phyloP scores from a whole-genome alignment of 257 asterid species.

The Misopates orontium region DNA sequence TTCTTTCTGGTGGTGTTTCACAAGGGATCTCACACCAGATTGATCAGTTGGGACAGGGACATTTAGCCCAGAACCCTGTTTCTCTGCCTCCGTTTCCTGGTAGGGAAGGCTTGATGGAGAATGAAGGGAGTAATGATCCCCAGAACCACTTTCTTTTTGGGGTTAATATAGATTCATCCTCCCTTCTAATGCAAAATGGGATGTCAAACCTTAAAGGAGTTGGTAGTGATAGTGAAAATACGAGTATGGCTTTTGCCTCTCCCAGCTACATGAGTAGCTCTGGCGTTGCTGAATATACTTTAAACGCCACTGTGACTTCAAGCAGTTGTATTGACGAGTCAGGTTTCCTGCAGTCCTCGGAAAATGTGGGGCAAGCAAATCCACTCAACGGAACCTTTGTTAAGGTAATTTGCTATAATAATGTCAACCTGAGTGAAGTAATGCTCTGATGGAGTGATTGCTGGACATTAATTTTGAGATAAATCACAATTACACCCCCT shows the following conservation, averaged over 20 bases:
- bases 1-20: constrained; percentile 33
- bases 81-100: constrained; percentile 79
- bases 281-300: constrained; percentile 48
- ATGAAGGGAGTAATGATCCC: constrained; percentile 56
- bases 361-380: constrained; percentile 45
- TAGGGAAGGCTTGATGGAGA: constrained; percentile 56
- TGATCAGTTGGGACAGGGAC: constrained; percentile 40
- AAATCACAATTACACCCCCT: too few relatives aligned
- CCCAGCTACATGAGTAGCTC: constrained; percentile 53
- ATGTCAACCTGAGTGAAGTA: background rate
- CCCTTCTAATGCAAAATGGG: constrained; percentile 54
- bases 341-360: constrained; percentile 45
- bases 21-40: constrained; percentile 31
- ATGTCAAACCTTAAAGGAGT: constrained; percentile 53
- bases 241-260: constrained; percentile 43
- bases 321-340: constrained; percentile 53
- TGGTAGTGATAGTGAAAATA: constrained; percentile 45
- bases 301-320: constrained; percentile 42
- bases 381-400: constrained; percentile 56
- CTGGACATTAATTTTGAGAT: too few relatives aligned
- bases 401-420: constrained; percentile 40
- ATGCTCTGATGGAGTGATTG: background rate
- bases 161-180: constrained; percentile 59
- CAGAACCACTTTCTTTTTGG: constrained; percentile 66
- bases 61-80: constrained; percentile 38